Conservation (phyloP, 768 basidiomycete genomes). For the Gelatoporia subvermispora region DNA sequence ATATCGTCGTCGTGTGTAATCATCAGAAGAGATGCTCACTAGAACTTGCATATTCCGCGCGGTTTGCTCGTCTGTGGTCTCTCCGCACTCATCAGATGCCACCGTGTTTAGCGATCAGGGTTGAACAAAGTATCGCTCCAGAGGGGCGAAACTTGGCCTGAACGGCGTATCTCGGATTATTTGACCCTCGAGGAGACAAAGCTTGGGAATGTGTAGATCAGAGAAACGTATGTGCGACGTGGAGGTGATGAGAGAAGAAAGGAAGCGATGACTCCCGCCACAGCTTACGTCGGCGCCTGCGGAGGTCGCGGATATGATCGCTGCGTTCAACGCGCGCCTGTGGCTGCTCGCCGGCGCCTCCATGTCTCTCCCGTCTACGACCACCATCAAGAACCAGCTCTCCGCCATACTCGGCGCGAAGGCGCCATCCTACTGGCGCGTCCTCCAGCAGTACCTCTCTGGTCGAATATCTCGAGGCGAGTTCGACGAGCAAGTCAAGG, state of each 20-base stretch:
- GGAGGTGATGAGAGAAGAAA: too few species aligned
- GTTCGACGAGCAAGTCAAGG: slow-evolving; percentile 68
- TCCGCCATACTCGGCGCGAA: slow-evolving; percentile 56
- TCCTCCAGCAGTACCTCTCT: slow-evolving; percentile 62
- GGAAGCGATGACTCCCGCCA: background rate
- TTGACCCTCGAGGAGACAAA: too few species aligned
- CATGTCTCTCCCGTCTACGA: slow-evolving; percentile 77
- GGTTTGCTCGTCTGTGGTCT: slow-evolving; percentile 68
- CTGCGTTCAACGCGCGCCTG: background rate
- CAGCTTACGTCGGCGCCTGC: background rate
- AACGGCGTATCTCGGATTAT: too few species aligned
- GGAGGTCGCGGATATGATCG: background rate
- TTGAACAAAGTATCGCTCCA: too few species aligned
- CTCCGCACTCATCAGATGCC: slow-evolving; percentile 12
- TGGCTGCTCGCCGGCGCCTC: background rate
- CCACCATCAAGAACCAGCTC: slow-evolving; percentile 67
- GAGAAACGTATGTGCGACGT: too few species aligned
- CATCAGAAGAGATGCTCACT: slow-evolving; percentile 19
- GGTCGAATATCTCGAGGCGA: slow-evolving; percentile 68
- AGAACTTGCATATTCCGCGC: slow-evolving; percentile 69
- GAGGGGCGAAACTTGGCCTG: too few species aligned
- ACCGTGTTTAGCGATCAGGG: too few species aligned
- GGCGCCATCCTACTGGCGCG: slow-evolving; percentile 54
- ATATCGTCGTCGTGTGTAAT: too few species aligned
- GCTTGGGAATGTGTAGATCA: too few species aligned